phyloP scores from a whole-genome alignment of 2,329 filamentous ascomycete species.

The Aspergillus tanneri region DNA sequence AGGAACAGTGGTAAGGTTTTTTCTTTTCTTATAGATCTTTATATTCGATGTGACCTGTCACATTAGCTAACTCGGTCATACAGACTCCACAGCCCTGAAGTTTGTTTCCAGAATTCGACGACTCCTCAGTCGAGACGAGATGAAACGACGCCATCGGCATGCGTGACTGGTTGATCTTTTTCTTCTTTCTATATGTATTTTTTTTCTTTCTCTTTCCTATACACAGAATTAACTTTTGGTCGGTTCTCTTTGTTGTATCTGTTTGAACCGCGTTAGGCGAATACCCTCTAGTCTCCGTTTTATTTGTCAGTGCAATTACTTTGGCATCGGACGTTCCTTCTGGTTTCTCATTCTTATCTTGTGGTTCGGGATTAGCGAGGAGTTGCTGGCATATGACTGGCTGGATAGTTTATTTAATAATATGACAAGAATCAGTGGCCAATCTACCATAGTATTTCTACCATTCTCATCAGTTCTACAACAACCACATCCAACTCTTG shows the following conservation, averaged over 20 bases:
- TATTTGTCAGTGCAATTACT: slow-evolving; percentile 8
- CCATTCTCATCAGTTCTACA: too few relatives aligned
- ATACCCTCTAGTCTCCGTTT: slow-evolving; percentile 11
- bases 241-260: slow-evolving; percentile 1
- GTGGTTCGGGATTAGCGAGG: too few relatives aligned
- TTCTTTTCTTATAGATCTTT: neutral
- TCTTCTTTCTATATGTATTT: neutral
- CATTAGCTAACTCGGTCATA: slow-evolving; percentile 12
- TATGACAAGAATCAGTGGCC: too few relatives aligned
- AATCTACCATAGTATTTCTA: too few relatives aligned
- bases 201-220: slow-evolving; percentile 4
- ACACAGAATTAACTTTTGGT: too few relatives aligned
- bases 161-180: slow-evolving; percentile 16
- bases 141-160: slow-evolving; percentile 25
- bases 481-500: too few relatives aligned
- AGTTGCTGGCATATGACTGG: too few relatives aligned
- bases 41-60: slow-evolving; percentile 18
- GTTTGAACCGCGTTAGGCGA: slow-evolving; percentile 7
- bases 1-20: slow-evolving; percentile 28
- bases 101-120: slow-evolving; percentile 36
- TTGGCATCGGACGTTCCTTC: neutral
- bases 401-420: too few relatives aligned
- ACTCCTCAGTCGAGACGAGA: slow-evolving; percentile 35
- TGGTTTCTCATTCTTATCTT: slow-evolving; percentile 1
- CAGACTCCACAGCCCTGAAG: slow-evolving; percentile 28